Conservation (phyloP, 192 early-diverging fungal species). For the Geranomyces michiganensis region DNA sequence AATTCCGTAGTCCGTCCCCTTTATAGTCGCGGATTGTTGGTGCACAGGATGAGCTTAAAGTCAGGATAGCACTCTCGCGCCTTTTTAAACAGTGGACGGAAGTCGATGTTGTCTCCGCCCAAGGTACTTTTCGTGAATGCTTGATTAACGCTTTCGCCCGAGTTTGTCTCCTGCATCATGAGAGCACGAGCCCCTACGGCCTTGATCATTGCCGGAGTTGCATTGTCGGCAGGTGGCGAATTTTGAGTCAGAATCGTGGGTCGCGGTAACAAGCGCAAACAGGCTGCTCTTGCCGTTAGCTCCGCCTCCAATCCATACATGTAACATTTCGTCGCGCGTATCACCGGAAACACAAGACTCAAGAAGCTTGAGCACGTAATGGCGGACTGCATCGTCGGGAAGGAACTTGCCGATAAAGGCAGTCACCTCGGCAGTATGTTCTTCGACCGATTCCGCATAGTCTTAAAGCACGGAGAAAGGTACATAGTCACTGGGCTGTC, state of each 20-base stretch:
- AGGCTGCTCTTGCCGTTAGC: constrained; percentile 11
- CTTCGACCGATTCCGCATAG: background rate
- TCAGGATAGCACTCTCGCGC: constrained; percentile 24
- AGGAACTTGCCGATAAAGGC: constrained; percentile 16
- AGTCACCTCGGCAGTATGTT: background rate
- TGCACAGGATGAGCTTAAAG: constrained; percentile 18
- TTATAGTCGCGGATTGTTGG: background rate
- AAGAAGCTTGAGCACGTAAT: no score
- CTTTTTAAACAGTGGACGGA: constrained; percentile 8
- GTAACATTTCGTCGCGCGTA: constrained; percentile 16
- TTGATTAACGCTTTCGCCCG: constrained; percentile 10
- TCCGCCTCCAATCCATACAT: constrained; percentile 18
- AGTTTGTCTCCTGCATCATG: constrained; percentile 18
- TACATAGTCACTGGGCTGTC: constrained; percentile 7
- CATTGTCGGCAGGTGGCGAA: no score
- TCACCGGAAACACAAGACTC: no score
- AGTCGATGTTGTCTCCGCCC: constrained; percentile 18
- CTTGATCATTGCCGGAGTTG: constrained; percentile 18
- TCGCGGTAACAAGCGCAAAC: constrained; percentile 5
- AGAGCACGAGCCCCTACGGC: constrained; percentile 6
- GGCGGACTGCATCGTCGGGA: no score
- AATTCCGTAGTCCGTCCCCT: constrained; percentile 25
- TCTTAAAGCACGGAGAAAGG: background rate
- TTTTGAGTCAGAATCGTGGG: constrained; percentile 8
- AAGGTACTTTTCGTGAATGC: constrained; percentile 3